Evolutionary conservation across 208 protist genomes (phyloP), one percentile per base, ranked within the genome.

Genomic region (Acanthamoeba castellanii): DNA sequence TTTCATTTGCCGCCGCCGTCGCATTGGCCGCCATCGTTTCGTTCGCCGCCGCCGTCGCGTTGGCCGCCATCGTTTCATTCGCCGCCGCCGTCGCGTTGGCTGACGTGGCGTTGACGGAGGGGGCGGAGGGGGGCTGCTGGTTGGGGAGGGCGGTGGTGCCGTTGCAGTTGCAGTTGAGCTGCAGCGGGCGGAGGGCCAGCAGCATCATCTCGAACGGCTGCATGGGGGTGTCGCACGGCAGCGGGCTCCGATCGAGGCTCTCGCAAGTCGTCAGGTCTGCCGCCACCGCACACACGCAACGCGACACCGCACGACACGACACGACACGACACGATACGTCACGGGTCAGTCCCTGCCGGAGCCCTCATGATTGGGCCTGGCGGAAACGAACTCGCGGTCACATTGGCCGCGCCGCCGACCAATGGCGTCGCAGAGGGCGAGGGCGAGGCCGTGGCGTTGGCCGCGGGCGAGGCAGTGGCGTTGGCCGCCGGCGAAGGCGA

Each of bases 161-260:
- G 22, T 74, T 27, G 30, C 66, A 74, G 66, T n/a, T n/a, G 66
- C 66, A 74, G 66, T 74, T 74, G 66, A 74, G 66, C 30, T 74
- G 13, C 13, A 74, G 8, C 5, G 66, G 66, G 13, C 66, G 7
- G 13, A 74, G 8, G 13, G 11, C 66, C 66, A 74, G 8, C 13
- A 74, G 66, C 13, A 22, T 74, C 66, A 74, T 74, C 66, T 74
- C 66, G 66, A 74, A 74, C 13, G 66, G 66, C 66, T 74, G 66
- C 8, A 74, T 74, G 66, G 8, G 13, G 27, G 66, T 74, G 66
- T 34, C 30, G 66, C 66, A 74, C 20, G 66, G 30, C 66, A 74
- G 66, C 7, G 66, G 66, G 13, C 13, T 37, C 7, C 66, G 20
- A 7, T 74, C 66, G 13, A 74, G 22, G 30, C 66, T 74, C 13